Evolutionary conservation across 257 asterid species (phyloP), one percentile per base, ranked within the genome.

Genomic region (Rhazya stricta): DNA sequence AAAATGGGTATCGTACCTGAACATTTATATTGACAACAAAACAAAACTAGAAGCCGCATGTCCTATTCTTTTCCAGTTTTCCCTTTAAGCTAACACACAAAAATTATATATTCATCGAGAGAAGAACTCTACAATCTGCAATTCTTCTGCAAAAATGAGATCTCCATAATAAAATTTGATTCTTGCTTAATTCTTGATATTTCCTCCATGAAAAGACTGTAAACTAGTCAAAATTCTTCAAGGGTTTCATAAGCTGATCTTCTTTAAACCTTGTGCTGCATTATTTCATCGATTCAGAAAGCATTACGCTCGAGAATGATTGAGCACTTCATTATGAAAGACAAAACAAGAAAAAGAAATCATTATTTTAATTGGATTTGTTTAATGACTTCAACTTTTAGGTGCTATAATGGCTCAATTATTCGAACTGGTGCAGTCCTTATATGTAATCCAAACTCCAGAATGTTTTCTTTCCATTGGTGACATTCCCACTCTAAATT

Each of bases 341-440:
- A 19, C 70, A 36, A n/a, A 34, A 21, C 70, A 65, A 10, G 29
- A 27, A 37, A 37, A 66, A 37, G 71, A 36, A 66, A 19, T 27
- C 41, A 45, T 48, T 69, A 69, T 27, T 69, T 43, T 69, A 69
- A 45, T 69, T 27, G 25, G 42, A 48, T 63, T 62, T 48, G 72
- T 73, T 67, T 67, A 69, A 58, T 46, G 10, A 39, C 1, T 4
- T 34, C 80, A 79, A 80, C 96, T 90, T 90, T 90, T 88, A 80
- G 91, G 83, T 73, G 79, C 85, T 81, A 91, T 91, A 83, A 91
- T 90, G 85, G 90, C 93, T 85, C 93, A 91, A 91, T 91, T 90
- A 91, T 91, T 88, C 77, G 75, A 79, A 76, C 66, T 83, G 81
- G 86, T 85, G 88, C 90, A 83, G 30, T 71, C 70, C 76, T 71